Evolutionary conservation across 1,284 basidiomycete genomes (phyloP).

Genomic region (Cutaneotrichosporon cutaneum): DNA sequence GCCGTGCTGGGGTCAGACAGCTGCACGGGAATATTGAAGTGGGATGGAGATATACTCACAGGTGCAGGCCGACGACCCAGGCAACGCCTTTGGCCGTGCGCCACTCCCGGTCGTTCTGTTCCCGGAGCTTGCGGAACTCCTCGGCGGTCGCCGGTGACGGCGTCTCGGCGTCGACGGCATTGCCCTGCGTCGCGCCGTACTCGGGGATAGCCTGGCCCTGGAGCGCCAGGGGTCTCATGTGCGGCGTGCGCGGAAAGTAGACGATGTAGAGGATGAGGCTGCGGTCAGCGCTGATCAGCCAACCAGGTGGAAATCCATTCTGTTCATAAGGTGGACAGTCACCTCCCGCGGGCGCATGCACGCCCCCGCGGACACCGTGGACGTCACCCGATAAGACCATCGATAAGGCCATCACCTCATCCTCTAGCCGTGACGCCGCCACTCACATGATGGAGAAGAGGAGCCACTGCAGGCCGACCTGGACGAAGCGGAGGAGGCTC

Average conservation of each 20-base stretch:
- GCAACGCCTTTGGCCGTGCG: constrained; percentile 68
- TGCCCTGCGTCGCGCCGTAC: constrained; percentile 1
- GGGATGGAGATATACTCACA: constrained; percentile 63
- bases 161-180: constrained; percentile 6
- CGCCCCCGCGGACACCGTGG: background rate
- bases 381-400: too few species aligned
- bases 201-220: constrained; percentile 57
- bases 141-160: background rate
- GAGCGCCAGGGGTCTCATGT: constrained; percentile 43
- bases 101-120: constrained; percentile 65
- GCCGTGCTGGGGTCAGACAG: constrained; percentile 30
- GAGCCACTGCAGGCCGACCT: constrained; percentile 80
- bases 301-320: background rate
- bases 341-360: background rate
- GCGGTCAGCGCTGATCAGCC: constrained; percentile 7
- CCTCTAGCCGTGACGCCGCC: background rate
- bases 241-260: constrained; percentile 71
- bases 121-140: constrained; percentile 4
- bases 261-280: constrained; percentile 87
- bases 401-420: too few species aligned
- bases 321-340: background rate
- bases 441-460: constrained; percentile 81
- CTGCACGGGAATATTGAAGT: too few species aligned
- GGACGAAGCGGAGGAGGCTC: constrained; percentile 76
- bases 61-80: constrained; percentile 69